Evolutionary conservation across 2,329 filamentous ascomycete species (phyloP), one percentile per base, ranked within the genome.

Genomic region (Aureobasidium sp.): DNA sequence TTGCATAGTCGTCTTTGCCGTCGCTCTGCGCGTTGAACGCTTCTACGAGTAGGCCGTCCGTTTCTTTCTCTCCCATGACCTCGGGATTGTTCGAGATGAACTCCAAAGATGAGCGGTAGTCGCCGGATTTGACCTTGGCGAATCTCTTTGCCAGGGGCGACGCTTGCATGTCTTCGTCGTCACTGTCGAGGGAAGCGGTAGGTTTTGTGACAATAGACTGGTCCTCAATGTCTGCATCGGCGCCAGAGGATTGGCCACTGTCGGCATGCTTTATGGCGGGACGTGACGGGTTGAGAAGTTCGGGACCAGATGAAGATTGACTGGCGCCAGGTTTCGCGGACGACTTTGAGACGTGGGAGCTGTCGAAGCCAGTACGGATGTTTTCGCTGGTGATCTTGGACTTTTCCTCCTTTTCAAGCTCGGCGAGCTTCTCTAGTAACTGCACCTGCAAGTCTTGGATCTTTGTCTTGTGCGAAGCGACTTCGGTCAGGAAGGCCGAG

Each of bases 351-450:
- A 98, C 82, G 60, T 86, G 80, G 2, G 90, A 94, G 68, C 83
- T 91, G 70, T 94, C 84, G 67, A 98, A 98, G 5, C 93, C 93
- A 2, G 85, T 90, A 64, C 90, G 86, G 62, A 95, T 82, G 60
- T 81, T 79, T 60, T 95, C 90, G 66, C 90, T 97, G 10, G 93
- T 98, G 59, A 98, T 98, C 74, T 97, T 96, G 66, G 79, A 81
- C 56, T 79, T 74, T 61, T 95, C 90, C 60, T 93, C 86, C 68
- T 84, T 86, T 72, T 97, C 88, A 35, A 98, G 75, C 69, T 90
- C 82, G 4, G 77, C 84, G 29, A 97, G 76, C 72, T 91, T 91
- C 51, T 73, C 71, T 27, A 82, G 66, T 42, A 96, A 74, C 62
- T 97, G 79, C 59, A 78, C 79, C 68, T 96, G 90, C 60, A 97